phyloP scores from a whole-genome alignment of 2,329 filamentous ascomycete species.

The Nigrospora sphaerica region DNA sequence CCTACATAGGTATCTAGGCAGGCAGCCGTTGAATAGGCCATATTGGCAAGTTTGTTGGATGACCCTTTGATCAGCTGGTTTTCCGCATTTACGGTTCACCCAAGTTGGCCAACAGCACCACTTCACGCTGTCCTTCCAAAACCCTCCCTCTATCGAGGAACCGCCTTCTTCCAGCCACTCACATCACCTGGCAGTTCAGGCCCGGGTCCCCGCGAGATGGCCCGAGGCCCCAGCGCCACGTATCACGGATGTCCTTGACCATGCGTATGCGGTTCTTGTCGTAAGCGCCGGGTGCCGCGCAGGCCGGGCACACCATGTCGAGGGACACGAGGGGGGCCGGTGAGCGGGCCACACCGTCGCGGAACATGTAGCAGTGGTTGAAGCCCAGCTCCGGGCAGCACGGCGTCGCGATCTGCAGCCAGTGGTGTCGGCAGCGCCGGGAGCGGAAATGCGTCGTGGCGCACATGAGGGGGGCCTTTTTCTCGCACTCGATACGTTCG shows the following conservation, averaged over 20 bases:
- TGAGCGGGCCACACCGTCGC: slow-evolving; percentile 28
- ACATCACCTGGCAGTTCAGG: slow-evolving; percentile 33
- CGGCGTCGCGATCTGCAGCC: slow-evolving; percentile 38
- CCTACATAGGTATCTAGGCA: no score
- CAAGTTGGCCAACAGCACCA: not conserved
- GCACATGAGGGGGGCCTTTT: slow-evolving; percentile 33
- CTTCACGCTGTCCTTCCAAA: not conserved
- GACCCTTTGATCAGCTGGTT: no score
- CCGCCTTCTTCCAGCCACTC: slow-evolving; percentile 5
- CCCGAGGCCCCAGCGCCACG: slow-evolving; percentile 40
- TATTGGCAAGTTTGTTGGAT: no score
- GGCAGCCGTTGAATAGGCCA: no score
- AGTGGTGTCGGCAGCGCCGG: slow-evolving; percentile 43
- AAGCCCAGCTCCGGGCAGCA: slow-evolving; percentile 46
- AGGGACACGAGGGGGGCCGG: slow-evolving; percentile 24
- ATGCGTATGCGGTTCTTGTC: slow-evolving; percentile 41
- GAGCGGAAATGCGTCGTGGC: slow-evolving; percentile 38
- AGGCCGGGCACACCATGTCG: slow-evolving; percentile 20
- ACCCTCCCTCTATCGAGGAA: not conserved
- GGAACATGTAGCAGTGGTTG: slow-evolving; percentile 36
- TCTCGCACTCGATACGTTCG: no score
- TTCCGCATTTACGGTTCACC: no score
- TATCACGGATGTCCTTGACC: slow-evolving; percentile 34
- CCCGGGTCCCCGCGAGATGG: slow-evolving; percentile 29
- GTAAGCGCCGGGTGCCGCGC: slow-evolving; percentile 30